phyloP scores from a whole-genome alignment of 2,329 filamentous ascomycete species.

The Nothomitra cinnamomea region DNA sequence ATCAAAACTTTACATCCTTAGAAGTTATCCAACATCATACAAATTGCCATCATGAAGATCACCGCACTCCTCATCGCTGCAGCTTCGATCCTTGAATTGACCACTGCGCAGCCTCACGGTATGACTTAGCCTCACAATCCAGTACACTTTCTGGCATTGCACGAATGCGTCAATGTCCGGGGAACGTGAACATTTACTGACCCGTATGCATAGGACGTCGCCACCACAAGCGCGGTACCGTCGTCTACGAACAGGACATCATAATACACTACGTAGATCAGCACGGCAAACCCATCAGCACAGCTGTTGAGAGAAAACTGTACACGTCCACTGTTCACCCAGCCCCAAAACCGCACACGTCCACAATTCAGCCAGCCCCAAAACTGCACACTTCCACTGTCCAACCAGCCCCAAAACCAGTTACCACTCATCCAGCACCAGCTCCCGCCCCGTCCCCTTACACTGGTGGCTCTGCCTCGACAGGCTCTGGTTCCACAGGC shows the following conservation, averaged over 20 bases:
- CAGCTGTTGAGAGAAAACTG: no score
- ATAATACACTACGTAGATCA: constrained; percentile 44
- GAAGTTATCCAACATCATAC: neutral
- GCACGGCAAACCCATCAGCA: constrained; percentile 30
- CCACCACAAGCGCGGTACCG: constrained; percentile 8
- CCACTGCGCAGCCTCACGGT: constrained; percentile 26
- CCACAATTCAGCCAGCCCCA: no score
- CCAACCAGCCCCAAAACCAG: neutral
- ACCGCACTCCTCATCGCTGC: constrained; percentile 22
- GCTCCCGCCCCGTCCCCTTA: constrained; percentile 6
- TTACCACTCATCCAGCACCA: neutral
- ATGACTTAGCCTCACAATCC: constrained; percentile 7
- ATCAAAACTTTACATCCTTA: no score
- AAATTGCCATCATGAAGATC: constrained; percentile 26
- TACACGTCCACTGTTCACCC: no score
- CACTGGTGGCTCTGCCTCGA: constrained; percentile 5
- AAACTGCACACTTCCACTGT: no score
- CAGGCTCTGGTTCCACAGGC: constrained; percentile 3
- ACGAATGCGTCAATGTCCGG: neutral
- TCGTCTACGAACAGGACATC: constrained; percentile 20
- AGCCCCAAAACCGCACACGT: no score
- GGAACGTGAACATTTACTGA: neutral
- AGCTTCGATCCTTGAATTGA: constrained; percentile 24
- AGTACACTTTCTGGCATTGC: neutral
- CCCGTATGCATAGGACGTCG: neutral